Percentiles rank a stretch among this genome's conserved stretches.
Evolutionary conservation across 1,139 yeast species (phyloP).

Genomic region (Pichia sp.): DNA sequence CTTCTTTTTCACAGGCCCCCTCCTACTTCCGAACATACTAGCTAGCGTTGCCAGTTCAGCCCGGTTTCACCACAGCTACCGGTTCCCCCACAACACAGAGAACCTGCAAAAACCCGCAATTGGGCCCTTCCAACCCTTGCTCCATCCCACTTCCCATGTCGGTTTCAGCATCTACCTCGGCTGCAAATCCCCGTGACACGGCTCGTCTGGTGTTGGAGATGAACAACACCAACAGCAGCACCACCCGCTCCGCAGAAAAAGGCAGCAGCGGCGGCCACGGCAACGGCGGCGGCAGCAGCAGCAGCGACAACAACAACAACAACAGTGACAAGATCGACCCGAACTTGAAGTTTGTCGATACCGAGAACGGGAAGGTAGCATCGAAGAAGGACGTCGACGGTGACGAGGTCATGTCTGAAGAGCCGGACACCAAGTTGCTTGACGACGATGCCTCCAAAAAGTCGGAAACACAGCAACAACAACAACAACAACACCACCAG

Average conservation of each 20-base stretch:
- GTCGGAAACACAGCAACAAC: not conserved
- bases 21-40: no score
- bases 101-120: not conserved
- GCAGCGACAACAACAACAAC: not conserved
- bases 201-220: not conserved
- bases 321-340: slow-evolving; percentile 13
- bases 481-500: not conserved
- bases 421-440: not conserved
- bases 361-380: not conserved
- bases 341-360: slow-evolving; percentile 3
- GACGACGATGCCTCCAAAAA: not conserved
- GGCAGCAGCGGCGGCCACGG: not conserved
- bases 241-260: no score
- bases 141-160: not conserved
- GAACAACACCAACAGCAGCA: not conserved
- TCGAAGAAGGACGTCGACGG: not conserved
- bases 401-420: not conserved
- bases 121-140: not conserved
- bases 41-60: no score
- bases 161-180: not conserved
- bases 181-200: slow-evolving; percentile 1
- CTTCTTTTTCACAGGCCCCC: not conserved
- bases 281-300: not conserved
- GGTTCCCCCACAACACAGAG: no score
- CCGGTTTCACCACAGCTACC: no score